Evolutionary conservation across 2,329 filamentous ascomycete species (phyloP), one percentile per base, ranked within the genome.

Genomic region (Teratosphaeriaceae sp.): DNA sequence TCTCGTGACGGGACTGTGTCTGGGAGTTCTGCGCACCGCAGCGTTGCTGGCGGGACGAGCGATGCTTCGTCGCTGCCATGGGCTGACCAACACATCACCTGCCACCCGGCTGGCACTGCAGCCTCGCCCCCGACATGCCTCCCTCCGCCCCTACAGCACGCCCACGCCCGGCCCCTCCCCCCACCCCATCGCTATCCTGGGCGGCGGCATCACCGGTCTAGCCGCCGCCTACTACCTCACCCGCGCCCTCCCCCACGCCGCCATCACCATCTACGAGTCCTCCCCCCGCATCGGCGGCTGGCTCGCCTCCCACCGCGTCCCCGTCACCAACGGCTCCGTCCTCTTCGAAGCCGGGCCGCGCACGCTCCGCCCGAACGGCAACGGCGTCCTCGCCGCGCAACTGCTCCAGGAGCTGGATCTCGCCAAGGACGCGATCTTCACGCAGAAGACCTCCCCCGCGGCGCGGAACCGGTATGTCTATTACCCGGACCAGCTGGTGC

Each of bases 271-370:
- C 8, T 95, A 88, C 64, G 92, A 98, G 63, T 75, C 76, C 16
- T 75, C 72, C 21, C 61, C 76, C 18, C 73, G 79, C 16, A 63
- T 90, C 1, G 92, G 92, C 33, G 92, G 92, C 35, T 97, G 89
- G 89, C 71, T 97, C 30, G 69, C 80, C 49, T 88, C 84, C 1
- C 75, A 82, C 51, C 68, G 67, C 39, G 71, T 85, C 11, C 63
- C 76, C 1, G 76, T 84, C 8, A 72, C 75, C 27, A 84, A 79
- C 13, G 72, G 74, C 18, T 65, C 73, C 38, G 76, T 95, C 24
- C 65, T 85, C 21, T 88, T 97, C 57, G 90, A 98, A 68, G 77
- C 79, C 52, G 92, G 90, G 0, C 86, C 92, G 18, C 78, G 90
- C 55, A 86, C 86, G 42, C 67, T 95, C 53, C 75, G 84, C 45